Evolutionary conservation across 352 stramenopile species (phyloP).

Genomic region (Phytopythium mirpurense): DNA sequence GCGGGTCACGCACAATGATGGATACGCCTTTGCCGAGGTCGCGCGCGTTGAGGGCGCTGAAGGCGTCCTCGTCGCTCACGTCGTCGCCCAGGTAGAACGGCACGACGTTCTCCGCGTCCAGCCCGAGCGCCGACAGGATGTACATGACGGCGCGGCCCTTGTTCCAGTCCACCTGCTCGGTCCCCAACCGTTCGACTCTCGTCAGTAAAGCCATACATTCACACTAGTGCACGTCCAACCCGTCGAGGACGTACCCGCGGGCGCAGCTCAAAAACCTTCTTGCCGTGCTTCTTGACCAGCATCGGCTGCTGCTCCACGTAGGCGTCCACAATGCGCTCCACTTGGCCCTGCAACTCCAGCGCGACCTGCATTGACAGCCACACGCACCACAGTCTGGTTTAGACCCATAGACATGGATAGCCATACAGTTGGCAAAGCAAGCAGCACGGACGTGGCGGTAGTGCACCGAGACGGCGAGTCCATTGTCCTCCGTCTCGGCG

Average conservation of each 20-base stretch:
- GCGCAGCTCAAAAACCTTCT: conserved; percentile 78
- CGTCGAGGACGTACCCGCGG: conserved; percentile 21
- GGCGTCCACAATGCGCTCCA: conserved; percentile 84
- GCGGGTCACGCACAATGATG: conserved; percentile 56
- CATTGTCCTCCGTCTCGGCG: conserved; percentile 74
- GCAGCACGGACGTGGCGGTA: conserved; percentile 52
- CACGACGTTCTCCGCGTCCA: conserved; percentile 60
- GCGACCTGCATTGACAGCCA: conserved; percentile 21
- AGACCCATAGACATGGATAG: no score
- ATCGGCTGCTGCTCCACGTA: conserved; percentile 47
- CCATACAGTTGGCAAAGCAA: no score
- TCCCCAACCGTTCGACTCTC: no score
- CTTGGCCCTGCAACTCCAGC: conserved; percentile 38
- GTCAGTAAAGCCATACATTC: background rate
- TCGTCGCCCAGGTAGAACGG: conserved; percentile 84
- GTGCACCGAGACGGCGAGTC: conserved; percentile 69
- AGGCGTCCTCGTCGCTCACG: conserved; percentile 74
- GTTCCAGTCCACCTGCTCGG: conserved; percentile 63
- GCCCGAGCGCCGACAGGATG: conserved; percentile 57
- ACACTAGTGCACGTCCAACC: background rate
- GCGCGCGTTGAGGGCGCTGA: conserved; percentile 44
- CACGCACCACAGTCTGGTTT: no score
- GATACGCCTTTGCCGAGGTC: conserved; percentile 42
- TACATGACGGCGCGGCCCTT: conserved; percentile 76
- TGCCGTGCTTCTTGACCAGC: conserved; percentile 63